Conservation (phyloP, 1,284 basidiomycete genomes). For the Puccinia horiana region DNA sequence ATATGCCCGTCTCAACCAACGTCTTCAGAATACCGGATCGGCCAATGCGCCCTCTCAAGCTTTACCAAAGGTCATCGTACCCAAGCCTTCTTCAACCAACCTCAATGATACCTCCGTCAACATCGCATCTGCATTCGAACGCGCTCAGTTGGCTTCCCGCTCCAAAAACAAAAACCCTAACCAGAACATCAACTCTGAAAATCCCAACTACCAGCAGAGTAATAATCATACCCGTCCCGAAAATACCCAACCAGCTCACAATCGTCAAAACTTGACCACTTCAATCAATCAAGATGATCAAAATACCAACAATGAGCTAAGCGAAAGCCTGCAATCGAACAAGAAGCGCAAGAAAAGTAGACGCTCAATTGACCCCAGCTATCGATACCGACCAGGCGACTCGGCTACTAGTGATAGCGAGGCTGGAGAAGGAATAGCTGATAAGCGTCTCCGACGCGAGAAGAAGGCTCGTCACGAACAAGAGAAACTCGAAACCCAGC, state of each 20-base stretch:
- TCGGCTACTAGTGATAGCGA: slow-evolving; percentile 44
- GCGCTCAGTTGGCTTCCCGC: slow-evolving; percentile 24
- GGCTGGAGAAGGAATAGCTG: slow-evolving; percentile 43
- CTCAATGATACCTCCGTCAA: slow-evolving; percentile 42
- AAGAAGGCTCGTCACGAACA: slow-evolving; percentile 39
- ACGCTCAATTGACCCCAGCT: slow-evolving; percentile 39
- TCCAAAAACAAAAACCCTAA: neutral
- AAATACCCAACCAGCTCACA: neutral
- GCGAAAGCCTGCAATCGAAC: neutral
- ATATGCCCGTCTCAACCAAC: slow-evolving; percentile 32
- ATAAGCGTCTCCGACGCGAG: slow-evolving; percentile 35
- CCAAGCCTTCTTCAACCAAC: slow-evolving; percentile 1
- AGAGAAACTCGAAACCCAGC: neutral
- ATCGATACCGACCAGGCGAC: slow-evolving; percentile 43
- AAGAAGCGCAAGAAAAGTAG: slow-evolving; percentile 45
- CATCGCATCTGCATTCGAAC: slow-evolving; percentile 44
- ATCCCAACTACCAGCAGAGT: neutral
- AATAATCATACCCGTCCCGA: neutral
- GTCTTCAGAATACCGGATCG: slow-evolving; percentile 12
- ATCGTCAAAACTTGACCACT: neutral
- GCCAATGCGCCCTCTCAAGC: slow-evolving; percentile 1
- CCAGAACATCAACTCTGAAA: neutral
- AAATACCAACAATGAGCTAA: slow-evolving; percentile 9
- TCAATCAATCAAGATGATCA: slow-evolving; percentile 1
- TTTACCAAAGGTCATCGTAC: slow-evolving; percentile 16